Evolutionary conservation across 106 monocot species (phyloP).

Genomic region (Platanthera zijinensis): DNA sequence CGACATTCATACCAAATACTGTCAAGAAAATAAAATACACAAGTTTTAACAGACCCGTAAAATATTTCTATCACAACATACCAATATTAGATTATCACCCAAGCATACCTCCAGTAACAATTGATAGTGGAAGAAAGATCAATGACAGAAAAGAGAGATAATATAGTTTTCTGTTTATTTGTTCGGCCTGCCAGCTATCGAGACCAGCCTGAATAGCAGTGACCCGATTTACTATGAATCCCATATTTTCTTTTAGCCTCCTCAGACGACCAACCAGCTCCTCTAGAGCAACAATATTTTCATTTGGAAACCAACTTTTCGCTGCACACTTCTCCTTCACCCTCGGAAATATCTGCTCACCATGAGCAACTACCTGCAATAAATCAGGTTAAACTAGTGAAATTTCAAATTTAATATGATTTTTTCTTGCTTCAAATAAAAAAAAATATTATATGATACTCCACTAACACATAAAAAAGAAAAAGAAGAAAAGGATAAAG

Average conservation of each 20-base stretch:
- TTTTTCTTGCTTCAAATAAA: neutral
- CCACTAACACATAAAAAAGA: neutral
- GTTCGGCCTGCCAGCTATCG: constrained; percentile 94
- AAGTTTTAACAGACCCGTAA: neutral
- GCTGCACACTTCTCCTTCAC: constrained; percentile 86
- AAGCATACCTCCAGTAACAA: constrained; percentile 79
- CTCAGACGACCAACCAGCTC: constrained; percentile 78
- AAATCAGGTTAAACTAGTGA: constrained; percentile 2
- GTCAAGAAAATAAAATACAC: constrained; percentile 4
- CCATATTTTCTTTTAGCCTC: constrained; percentile 84
- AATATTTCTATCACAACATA: neutral
- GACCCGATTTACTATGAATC: constrained; percentile 80
- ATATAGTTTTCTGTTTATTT: constrained; percentile 93
- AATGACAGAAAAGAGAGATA: constrained; percentile 88
- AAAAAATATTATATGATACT: neutral
- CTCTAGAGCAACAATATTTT: constrained; percentile 72
- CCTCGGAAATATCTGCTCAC: constrained; percentile 93
- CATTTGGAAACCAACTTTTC: constrained; percentile 70
- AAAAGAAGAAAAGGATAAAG: neutral
- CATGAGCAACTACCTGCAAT: constrained; percentile 77
- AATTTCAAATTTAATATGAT: neutral
- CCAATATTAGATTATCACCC: neutral
- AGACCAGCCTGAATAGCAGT: constrained; percentile 85
- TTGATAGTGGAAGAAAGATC: constrained; percentile 88
- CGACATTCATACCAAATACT: constrained; percentile 99